Evolutionary conservation across 2,329 filamentous ascomycete genomes (phyloP).

Genomic region (Podosphaera fusca): DNA sequence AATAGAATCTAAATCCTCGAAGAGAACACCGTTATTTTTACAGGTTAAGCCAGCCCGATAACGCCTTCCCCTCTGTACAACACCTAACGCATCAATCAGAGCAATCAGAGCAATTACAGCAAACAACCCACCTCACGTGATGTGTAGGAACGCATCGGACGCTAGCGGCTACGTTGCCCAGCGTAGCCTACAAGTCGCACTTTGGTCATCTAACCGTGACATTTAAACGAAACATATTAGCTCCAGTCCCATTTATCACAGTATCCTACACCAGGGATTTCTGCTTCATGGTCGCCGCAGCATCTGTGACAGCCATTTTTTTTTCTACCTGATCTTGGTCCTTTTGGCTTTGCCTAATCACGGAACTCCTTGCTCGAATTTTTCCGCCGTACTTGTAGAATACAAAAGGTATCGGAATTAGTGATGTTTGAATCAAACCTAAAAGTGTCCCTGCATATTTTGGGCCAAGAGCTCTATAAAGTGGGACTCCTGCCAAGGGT

Average conservation of each 20-base stretch:
- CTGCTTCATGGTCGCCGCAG: background rate
- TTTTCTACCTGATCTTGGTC: slow-evolving; percentile 13
- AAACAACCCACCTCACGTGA: no score
- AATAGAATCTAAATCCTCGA: no score
- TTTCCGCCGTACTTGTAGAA: slow-evolving; percentile 42
- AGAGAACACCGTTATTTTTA: no score
- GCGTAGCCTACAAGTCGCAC: no score
- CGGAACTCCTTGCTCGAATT: slow-evolving; percentile 28
- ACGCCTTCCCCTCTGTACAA: no score
- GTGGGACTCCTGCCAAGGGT: slow-evolving; percentile 45
- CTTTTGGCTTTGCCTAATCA: slow-evolving; percentile 18
- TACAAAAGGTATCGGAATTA: slow-evolving; percentile 59
- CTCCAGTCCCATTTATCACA: background rate
- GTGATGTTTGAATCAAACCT: slow-evolving; percentile 45
- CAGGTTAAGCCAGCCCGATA: no score
- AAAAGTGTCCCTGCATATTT: slow-evolving; percentile 63
- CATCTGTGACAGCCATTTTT: slow-evolving; percentile 4
- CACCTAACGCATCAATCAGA: no score
- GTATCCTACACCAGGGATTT: background rate
- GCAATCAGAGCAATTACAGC: no score
- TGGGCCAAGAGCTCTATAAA: slow-evolving; percentile 47
- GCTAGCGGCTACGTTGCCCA: no score
- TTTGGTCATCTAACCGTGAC: no score
- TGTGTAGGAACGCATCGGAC: no score
- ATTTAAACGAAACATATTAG: no score